Evolutionary conservation across 352 stramenopile species (phyloP).

Genomic region (Pythium scleroteichum): DNA sequence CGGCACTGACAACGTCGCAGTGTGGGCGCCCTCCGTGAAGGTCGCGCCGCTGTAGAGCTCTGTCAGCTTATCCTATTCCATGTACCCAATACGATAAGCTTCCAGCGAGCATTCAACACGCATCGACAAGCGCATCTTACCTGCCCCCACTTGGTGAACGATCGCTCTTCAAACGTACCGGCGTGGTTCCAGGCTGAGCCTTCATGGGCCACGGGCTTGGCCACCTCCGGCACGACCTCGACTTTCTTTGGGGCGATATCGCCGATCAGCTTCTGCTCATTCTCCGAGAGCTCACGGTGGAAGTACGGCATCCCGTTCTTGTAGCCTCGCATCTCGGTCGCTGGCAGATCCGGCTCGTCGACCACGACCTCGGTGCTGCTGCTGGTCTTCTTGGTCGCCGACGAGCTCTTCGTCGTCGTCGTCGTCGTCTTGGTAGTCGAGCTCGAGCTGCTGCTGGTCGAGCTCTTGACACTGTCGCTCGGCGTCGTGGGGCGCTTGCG

Average conservation of each 20-base stretch:
- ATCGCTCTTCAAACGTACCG: conserved; percentile 90
- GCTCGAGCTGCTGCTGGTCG: background rate
- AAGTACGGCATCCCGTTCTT: conserved; percentile 94
- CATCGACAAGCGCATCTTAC: conserved; percentile 17
- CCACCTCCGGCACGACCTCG: conserved; percentile 38
- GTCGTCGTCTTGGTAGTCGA: conserved; percentile 5
- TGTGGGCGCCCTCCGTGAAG: conserved; percentile 44
- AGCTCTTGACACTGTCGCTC: background rate
- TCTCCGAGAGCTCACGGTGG: conserved; percentile 95
- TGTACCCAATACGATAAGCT: background rate
- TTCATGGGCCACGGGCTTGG: conserved; percentile 44
- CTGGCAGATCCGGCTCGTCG: conserved; percentile 65
- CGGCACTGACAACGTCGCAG: conserved; percentile 51
- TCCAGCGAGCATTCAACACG: background rate
- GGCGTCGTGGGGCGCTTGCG: conserved; percentile 32
- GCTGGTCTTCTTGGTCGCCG: conserved; percentile 31
- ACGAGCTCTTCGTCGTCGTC: conserved; percentile 6
- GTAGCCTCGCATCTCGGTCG: conserved; percentile 64
- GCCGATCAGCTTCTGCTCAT: conserved; percentile 95
- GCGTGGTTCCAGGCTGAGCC: conserved; percentile 92
- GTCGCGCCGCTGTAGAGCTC: conserved; percentile 48
- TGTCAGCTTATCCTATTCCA: conserved; percentile 50
- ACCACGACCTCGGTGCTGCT: conserved; percentile 56
- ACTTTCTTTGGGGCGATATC: conserved; percentile 93
- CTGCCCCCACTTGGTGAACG: conserved; percentile 86